Percentiles rank a stretch among this genome's conserved stretches.
phyloP scores from a whole-genome alignment of 2,329 filamentous ascomycete species.

The Tothia fuscella region DNA sequence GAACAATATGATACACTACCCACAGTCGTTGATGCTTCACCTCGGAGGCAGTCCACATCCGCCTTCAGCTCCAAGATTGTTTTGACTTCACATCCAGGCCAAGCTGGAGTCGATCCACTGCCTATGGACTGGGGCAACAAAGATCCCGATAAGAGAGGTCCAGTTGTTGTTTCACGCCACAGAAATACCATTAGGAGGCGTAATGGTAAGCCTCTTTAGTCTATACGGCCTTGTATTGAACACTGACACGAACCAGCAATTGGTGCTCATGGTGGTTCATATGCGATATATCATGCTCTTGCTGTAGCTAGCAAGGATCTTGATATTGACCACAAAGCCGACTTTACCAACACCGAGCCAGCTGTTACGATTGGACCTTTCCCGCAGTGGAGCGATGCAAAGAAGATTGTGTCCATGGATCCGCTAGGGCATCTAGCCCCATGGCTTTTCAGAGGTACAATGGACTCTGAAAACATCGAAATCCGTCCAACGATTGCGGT shows the following conservation, averaged over 20 bases:
- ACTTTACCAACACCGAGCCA: conserved; percentile 79
- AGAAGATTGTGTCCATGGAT: conserved; percentile 97
- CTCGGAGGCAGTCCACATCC: conserved; percentile 27
- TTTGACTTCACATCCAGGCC: conserved; percentile 79
- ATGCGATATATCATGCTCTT: conserved; percentile 89
- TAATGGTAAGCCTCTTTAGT: conserved; percentile 50
- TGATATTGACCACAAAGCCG: conserved; percentile 64
- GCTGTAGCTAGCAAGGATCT: conserved; percentile 87
- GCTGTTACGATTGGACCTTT: conserved; percentile 83
- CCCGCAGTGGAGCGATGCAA: conserved; percentile 74
- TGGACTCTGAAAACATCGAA: conserved; percentile 68
- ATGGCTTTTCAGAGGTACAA: conserved; percentile 69
- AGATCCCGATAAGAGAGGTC: conserved; percentile 65
- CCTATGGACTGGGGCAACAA: conserved; percentile 76
- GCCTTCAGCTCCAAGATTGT: conserved; percentile 47
- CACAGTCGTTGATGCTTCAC: conserved; percentile 14
- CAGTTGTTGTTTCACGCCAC: conserved; percentile 73
- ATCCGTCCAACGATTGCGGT: conserved; percentile 85
- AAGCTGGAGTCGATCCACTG: conserved; percentile 87
- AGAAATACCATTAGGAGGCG: conserved; percentile 64
- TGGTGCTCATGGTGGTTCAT: conserved; percentile 74
- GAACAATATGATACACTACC: conserved; percentile 26
- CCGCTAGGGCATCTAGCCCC: conserved; percentile 80
- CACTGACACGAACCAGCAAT: conserved; percentile 36
- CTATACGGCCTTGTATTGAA: background rate